Evolutionary conservation across 2,329 filamentous ascomycete species (phyloP).

Genomic region (Metarhizium robertsii): DNA sequence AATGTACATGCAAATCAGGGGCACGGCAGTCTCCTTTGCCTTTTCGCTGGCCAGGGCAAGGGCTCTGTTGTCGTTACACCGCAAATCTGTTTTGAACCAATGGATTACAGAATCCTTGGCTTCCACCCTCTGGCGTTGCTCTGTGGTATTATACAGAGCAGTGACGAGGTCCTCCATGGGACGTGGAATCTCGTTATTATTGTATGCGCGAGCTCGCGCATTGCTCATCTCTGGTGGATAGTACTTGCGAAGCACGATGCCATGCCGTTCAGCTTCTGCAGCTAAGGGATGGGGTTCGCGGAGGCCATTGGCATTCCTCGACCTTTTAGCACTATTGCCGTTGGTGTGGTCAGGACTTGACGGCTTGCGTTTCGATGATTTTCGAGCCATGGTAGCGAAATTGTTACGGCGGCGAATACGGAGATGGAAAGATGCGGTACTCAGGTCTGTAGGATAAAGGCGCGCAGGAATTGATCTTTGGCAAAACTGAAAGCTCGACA

Average conservation of each 20-base stretch:
- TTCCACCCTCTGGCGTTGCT: slow-evolving; percentile 39
- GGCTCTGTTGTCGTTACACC: slow-evolving; percentile 63
- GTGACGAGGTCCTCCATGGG: slow-evolving; percentile 61
- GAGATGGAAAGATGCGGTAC: background rate
- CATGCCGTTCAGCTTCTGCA: slow-evolving; percentile 40
- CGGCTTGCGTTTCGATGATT: slow-evolving; percentile 19
- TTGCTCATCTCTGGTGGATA: slow-evolving; percentile 86
- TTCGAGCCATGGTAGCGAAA: slow-evolving; percentile 19
- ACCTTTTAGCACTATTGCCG: slow-evolving; percentile 21
- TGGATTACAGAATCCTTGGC: slow-evolving; percentile 62
- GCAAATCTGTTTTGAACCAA: slow-evolving; percentile 84
- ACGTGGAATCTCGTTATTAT: slow-evolving; percentile 54
- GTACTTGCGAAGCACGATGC: slow-evolving; percentile 62
- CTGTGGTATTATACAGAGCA: slow-evolving; percentile 52
- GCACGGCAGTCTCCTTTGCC: slow-evolving; percentile 58
- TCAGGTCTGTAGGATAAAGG: background rate
- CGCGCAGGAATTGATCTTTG: background rate
- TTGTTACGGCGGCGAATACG: background rate
- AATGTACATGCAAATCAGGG: slow-evolving; percentile 69
- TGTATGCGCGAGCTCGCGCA: slow-evolving; percentile 66
- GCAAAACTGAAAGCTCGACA: background rate
- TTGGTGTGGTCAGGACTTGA: slow-evolving; percentile 12
- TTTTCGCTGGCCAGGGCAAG: slow-evolving; percentile 55
- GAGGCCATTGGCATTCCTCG: slow-evolving; percentile 23
- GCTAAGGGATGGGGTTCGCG: slow-evolving; percentile 37